Base-by-base conservation (phyloP, 1,139 yeast genomes). In the Nakaseomyces bracarensis region DNA sequence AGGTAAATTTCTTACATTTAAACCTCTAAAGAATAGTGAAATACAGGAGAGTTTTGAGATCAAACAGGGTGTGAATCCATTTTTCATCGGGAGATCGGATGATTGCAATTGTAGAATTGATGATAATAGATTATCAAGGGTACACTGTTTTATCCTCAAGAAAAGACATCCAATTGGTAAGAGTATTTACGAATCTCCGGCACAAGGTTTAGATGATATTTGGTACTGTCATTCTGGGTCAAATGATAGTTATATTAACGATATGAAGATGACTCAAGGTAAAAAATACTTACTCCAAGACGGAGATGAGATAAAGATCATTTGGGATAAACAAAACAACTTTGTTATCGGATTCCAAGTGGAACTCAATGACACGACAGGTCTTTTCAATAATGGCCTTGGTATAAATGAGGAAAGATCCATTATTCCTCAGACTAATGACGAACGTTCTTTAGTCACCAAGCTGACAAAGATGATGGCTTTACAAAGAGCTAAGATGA, bases 181-280 rank as follows among this genome's bases (percentile, higher is more conserved):
- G 33, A 73, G 80, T 31, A 70, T 77, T 8, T 74, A 67, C 52
- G 83, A 78, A 52, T 75, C 82, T 13, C 84, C 85, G 0, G 85
- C 84, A 0, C 69, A 75, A 46, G 77, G 80, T 45, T 63, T 75
- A 3, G 85, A 79, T 45, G 87, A 79, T 54, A 67, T 84, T n/a
- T 86, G 95, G 95, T 65, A 87, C 15, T 63, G 83, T 34, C 96
- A 85, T 55, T 74, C 71, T 47, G 82, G 94, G 41, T 77, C 94
- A 1, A 87, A 87, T 58, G 81, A 84, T 1, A 84, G 96, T 56
- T 75, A 69, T 49, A 72, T 87, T 8, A 85, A 87, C 55, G 73
- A 73, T 3, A 60, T 63, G 11, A 69, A 68, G 38, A 56, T 87
- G 34, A 82, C 82, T 0, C 75, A 76, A 46, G 82, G 82, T 2